A percentile compares a stretch with the other conserved stretches of the same genome.
Evolutionary conservation across 164 flowering plant genomes (phyloP).

Genomic region (Echeveria elegans): DNA sequence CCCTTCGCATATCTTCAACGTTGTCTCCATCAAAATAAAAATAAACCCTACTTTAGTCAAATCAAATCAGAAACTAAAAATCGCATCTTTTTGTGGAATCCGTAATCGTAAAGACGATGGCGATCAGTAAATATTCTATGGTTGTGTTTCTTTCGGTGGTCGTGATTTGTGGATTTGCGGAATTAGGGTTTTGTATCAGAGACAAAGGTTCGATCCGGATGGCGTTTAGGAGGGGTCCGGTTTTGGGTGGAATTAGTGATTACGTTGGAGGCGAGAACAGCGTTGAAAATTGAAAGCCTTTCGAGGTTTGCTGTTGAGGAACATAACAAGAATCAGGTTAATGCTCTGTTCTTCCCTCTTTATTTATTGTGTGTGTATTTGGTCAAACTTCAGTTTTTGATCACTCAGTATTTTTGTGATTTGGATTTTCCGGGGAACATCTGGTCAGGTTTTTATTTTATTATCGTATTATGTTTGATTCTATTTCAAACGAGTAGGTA

Average conservation of each 20-base stretch:
- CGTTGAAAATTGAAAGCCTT: slow-evolving; percentile 30
- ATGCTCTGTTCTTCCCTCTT: not conserved
- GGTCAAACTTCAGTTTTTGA: no score
- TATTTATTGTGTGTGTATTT: no score
- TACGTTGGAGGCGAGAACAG: slow-evolving; percentile 24
- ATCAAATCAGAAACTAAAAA: no score
- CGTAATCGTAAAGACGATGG: not conserved
- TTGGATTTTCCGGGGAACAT: not conserved
- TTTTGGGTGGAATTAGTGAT: slow-evolving; percentile 25
- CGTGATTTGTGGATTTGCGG: slow-evolving; percentile 1
- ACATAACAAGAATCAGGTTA: slow-evolving; percentile 55
- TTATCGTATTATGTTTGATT: not conserved
- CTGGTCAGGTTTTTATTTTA: no score
- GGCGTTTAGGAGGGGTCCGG: slow-evolving; percentile 12
- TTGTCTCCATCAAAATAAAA: no score
- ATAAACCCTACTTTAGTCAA: no score
- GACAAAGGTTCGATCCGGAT: slow-evolving; percentile 1
- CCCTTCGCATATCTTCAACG: no score
- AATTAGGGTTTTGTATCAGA: slow-evolving; percentile 3
- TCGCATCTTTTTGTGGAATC: no score
- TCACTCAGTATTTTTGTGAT: not conserved
- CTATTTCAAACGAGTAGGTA: not conserved
- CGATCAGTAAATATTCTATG: not conserved
- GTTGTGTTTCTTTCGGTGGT: not conserved
- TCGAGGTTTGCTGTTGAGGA: slow-evolving; percentile 55